Base-by-base conservation (phyloP, 192 early-diverging fungal genomes). In the Entomortierella chlamydospora region DNA sequence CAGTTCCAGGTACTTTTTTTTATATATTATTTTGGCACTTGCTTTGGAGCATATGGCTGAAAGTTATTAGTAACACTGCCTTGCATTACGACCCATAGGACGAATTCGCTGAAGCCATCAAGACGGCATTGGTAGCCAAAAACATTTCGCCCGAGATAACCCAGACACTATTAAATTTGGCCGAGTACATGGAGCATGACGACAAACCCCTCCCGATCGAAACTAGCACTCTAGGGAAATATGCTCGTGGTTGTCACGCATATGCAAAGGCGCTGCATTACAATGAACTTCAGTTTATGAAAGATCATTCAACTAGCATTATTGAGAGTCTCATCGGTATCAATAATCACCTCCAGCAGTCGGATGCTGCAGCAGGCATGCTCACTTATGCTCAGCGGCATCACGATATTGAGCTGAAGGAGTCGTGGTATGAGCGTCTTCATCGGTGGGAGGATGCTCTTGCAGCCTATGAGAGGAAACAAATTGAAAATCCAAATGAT, bases 121-220 rank as follows among this genome's bases (percentile, higher is more conserved):
- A 95, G 72, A 92, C 87, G 6, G 97, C 95, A 0, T 79, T 98
- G 2, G 88, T 87, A 9, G 90, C 93, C 1, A 84, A 86, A 1
- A 94, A 91, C 59, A 95, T 94, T 31, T 95, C 97, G 12, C 89
- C 95, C 0, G 96, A 99, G 67, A 93, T 97, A 34, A 83, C 95
- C 68, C 94, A 96, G 77, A 92, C 90, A 0, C 83, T 99, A 15
- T 86, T 99, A 33, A 96, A 97, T 57, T 84, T 99, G 50, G 97
- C 97, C 10, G 98, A 97, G 68, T 98, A 95, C 63, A 99, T 99
- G 98, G 98, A 99, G 85, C 95, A 96, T 60, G 96, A 99, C 77
- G 93, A 97, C 74, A 96, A 97, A 72, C 89, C 95, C 8, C 86
- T 98, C 8, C 96, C 96, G 7, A 98, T 98, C 62, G 95, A 96